A percentile compares a stretch with the other conserved stretches of the same genome.
phyloP scores from a whole-genome alignment of 192 early-diverging fungal species.

The Backusella macrospora region DNA sequence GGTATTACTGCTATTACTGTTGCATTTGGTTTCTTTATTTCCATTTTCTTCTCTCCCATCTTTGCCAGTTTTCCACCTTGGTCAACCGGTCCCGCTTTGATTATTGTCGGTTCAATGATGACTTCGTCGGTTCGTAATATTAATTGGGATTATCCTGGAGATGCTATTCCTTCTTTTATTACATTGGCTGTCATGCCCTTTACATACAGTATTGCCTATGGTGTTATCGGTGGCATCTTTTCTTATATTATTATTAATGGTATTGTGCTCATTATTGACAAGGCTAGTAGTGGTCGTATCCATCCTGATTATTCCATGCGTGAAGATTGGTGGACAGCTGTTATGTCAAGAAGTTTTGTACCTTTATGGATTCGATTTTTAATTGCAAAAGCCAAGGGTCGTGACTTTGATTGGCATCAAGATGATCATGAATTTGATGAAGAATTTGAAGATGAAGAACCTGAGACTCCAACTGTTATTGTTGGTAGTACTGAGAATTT shows the following conservation, averaged over 20 bases:
- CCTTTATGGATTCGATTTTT: constrained; percentile 30
- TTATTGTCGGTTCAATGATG: constrained; percentile 83
- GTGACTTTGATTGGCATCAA: constrained; percentile 23
- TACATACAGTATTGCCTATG: constrained; percentile 67
- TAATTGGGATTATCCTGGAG: constrained; percentile 80
- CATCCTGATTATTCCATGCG: constrained; percentile 37
- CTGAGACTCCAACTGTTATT: background rate
- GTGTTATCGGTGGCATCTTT: constrained; percentile 67
- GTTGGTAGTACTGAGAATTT: background rate
- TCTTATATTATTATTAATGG: constrained; percentile 72
- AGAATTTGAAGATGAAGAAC: background rate
- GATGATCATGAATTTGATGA: constrained; percentile 11
- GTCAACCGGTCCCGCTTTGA: constrained; percentile 81
- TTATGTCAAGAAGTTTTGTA: constrained; percentile 19
- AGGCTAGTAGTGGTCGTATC: constrained; percentile 57
- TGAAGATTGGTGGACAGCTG: constrained; percentile 34
- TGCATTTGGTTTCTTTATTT: constrained; percentile 72
- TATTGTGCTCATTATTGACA: constrained; percentile 55
- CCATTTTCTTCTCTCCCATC: constrained; percentile 82
- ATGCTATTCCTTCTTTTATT: constrained; percentile 76
- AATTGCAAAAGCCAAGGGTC: constrained; percentile 23
- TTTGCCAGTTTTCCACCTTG: constrained; percentile 84
- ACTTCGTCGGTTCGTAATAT: constrained; percentile 65
- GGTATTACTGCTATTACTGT: constrained; percentile 72
- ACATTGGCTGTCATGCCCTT: constrained; percentile 78